Conservation (phyloP, 805 yeast genomes). For the Candida gorgasii region DNA sequence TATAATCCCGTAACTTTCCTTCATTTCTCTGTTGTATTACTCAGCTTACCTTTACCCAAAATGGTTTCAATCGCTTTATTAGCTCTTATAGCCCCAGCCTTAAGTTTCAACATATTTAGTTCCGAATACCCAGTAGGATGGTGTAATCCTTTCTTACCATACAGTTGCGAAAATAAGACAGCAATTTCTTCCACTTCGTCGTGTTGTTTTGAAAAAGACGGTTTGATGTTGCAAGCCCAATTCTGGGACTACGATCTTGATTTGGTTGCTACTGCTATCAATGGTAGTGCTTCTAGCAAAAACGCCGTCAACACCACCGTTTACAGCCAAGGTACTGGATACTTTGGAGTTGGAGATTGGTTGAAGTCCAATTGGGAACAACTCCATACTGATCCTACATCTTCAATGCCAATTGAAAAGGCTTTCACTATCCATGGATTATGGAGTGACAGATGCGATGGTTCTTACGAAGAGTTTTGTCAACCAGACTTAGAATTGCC, state of each 20-base stretch:
- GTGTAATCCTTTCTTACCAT: conserved; percentile 11
- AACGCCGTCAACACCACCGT: background rate
- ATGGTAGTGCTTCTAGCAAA: conserved; percentile 5
- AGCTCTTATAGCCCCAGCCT: conserved; percentile 3
- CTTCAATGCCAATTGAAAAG: conserved; percentile 30
- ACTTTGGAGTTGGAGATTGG: conserved; percentile 7
- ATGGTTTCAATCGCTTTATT: conserved; percentile 9
- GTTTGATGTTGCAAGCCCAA: conserved; percentile 80
- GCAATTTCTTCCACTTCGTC: conserved; percentile 31
- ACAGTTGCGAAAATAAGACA: conserved; percentile 33
- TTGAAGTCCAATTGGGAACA: conserved; percentile 1
- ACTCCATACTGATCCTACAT: conserved; percentile 11
- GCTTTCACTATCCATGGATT: conserved; percentile 45
- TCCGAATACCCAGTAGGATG: conserved; percentile 8
- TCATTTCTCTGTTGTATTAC: background rate
- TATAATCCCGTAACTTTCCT: background rate
- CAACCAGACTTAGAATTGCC: conserved; percentile 56
- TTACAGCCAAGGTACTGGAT: conserved; percentile 7
- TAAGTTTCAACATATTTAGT: background rate
- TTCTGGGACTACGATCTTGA: conserved; percentile 85
- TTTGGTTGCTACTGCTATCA: conserved; percentile 5
- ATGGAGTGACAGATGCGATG: conserved; percentile 65
- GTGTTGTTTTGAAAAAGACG: conserved; percentile 88
- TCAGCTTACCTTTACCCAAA: background rate
- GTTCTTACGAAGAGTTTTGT: conserved; percentile 79